Evolutionary conservation across 202 grass and related monocot genomes (phyloP).

Genomic region (Hordeum pubiflorum): DNA sequence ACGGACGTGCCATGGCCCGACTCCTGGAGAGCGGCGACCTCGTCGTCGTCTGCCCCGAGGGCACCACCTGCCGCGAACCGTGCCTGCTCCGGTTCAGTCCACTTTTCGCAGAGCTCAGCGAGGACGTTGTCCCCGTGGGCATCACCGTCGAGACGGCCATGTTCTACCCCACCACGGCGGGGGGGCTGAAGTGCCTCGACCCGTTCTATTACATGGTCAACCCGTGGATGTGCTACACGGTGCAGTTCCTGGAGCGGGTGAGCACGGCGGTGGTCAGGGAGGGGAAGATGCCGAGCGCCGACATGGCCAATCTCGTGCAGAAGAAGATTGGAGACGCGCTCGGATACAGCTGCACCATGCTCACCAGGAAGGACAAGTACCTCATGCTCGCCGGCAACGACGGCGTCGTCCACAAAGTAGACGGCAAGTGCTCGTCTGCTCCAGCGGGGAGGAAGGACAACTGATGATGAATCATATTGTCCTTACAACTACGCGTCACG

Average conservation of each 20-base stretch:
- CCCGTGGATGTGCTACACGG: conserved; percentile 43
- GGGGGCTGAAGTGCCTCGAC: conserved; percentile 62
- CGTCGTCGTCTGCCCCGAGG: conserved; percentile 50
- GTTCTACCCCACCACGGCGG: conserved; percentile 72
- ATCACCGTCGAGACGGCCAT: conserved; percentile 43
- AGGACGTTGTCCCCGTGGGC: conserved; percentile 49
- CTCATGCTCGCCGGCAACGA: conserved; percentile 67
- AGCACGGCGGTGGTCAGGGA: conserved; percentile 23
- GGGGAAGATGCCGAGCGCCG: conserved; percentile 10
- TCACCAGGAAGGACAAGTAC: conserved; percentile 87
- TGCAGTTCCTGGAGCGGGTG: conserved; percentile 48
- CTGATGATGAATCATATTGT: not conserved
- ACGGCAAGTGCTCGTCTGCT: not conserved
- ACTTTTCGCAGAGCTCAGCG: conserved; percentile 61
- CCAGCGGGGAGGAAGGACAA: not conserved
- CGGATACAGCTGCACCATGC: conserved; percentile 48
- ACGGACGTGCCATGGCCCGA: conserved; percentile 23
- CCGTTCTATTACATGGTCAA: conserved; percentile 60
- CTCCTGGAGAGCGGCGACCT: conserved; percentile 32
- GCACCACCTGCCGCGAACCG: conserved; percentile 55
- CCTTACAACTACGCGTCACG: no score
- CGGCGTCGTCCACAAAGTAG: no score
- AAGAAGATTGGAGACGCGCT: conserved; percentile 49
- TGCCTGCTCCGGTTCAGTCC: conserved; percentile 69
- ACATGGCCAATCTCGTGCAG: conserved; percentile 62